Percentiles rank a stretch among this genome's conserved stretches.
These are phyloP conservation scores for Dactylellina haptotyla DNA, from an alignment of 2,329 filamentous ascomycete species.

Conservation along the genomic window DNA sequence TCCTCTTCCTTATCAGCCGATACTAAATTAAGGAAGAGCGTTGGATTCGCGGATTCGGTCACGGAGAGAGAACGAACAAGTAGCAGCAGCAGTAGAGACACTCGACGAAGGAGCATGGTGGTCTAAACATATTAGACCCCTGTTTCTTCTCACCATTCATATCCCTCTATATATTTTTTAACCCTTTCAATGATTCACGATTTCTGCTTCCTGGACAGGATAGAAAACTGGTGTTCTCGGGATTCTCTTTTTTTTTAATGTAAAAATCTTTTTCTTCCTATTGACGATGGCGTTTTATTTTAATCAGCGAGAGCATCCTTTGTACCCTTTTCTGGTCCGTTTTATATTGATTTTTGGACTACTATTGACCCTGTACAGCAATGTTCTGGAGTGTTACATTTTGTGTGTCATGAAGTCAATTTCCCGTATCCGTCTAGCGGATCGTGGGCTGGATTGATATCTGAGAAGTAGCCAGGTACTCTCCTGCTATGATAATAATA, in stretches of 20 bases:
- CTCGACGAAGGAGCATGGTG: slow-evolving; percentile 40
- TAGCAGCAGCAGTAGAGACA: slow-evolving; percentile 5
- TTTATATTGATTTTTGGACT: not conserved
- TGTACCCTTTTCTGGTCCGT: not conserved
- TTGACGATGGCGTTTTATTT: slow-evolving; percentile 10
- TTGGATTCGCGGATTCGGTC: slow-evolving; percentile 18
- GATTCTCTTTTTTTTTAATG: not conserved
- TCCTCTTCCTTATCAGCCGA: not conserved
- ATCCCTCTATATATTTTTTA: not conserved
- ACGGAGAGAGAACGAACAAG: slow-evolving; percentile 10
- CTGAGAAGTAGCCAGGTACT: too few species aligned
- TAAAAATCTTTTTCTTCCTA: not conserved
- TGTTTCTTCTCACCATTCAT: not conserved
- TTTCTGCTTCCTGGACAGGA: not conserved
- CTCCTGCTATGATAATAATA: too few species aligned
- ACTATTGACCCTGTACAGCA: not conserved
- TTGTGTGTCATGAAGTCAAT: not conserved
- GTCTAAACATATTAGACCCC: slow-evolving; percentile 14
- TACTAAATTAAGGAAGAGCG: slow-evolving; percentile 24
- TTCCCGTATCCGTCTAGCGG: too few species aligned
- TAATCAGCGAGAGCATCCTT: not conserved
- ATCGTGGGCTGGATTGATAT: too few species aligned
- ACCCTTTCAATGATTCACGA: slow-evolving; percentile 24
- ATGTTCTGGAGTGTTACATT: not conserved
- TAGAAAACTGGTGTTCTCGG: slow-evolving; percentile 14